A percentile compares a stretch with the other conserved stretches of the same genome.
phyloP scores from a whole-genome alignment of 306 rosid genomes.

The Acacia acuminata region DNA sequence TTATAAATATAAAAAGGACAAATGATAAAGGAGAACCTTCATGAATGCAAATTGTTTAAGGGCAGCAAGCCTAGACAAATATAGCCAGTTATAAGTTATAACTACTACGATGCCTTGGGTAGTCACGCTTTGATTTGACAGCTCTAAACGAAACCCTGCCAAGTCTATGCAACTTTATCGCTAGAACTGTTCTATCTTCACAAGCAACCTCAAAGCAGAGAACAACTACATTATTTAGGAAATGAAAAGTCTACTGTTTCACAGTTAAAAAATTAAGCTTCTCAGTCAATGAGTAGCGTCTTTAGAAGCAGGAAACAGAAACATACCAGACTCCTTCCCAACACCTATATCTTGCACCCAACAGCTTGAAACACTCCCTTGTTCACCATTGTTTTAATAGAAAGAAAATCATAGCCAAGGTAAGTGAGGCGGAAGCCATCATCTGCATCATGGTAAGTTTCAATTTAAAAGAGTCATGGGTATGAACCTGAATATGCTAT shows the following conservation, averaged over 20 bases:
- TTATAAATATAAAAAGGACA: neutral
- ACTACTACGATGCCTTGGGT: constrained; percentile 82
- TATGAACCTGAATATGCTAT: neutral
- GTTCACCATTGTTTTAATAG: constrained; percentile 87
- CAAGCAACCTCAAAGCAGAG: constrained; percentile 75
- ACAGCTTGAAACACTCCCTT: constrained; percentile 80
- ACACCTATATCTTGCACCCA: constrained; percentile 98
- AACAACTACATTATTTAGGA: constrained; percentile 15
- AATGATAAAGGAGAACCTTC: constrained; percentile 57
- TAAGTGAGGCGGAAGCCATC: constrained; percentile 95
- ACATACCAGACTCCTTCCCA: constrained; percentile 91
- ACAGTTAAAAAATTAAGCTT: neutral
- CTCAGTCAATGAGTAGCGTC: neutral
- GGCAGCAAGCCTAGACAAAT: constrained; percentile 93
- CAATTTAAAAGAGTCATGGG: constrained; percentile 1
- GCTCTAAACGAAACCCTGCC: constrained; percentile 94
- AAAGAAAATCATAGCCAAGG: constrained; percentile 96
- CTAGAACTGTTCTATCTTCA: constrained; percentile 84
- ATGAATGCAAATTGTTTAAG: constrained; percentile 89
- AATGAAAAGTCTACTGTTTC: neutral
- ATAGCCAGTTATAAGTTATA: constrained; percentile 90
- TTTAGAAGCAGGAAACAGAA: neutral
- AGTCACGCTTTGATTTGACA: constrained; percentile 95
- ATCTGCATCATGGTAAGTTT: constrained; percentile 50
- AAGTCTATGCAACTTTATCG: constrained; percentile 88